Conservation (phyloP, 2,329 filamentous ascomycete species). For the Penicillium sp. region DNA sequence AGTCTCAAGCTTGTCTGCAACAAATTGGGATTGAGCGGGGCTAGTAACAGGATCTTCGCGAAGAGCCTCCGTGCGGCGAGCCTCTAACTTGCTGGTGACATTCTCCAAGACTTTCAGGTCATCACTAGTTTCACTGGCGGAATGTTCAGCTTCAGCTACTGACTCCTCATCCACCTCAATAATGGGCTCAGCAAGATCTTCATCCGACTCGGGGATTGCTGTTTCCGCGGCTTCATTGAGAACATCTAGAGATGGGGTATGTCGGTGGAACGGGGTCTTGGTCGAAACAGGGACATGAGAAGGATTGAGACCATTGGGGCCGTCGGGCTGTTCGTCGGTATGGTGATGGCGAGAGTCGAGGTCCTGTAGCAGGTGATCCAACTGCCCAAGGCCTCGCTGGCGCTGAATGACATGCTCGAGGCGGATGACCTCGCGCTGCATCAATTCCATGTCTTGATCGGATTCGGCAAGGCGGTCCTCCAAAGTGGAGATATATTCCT, state of each 20-base stretch:
- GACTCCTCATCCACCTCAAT: conserved; percentile 33
- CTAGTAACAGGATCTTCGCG: conserved; percentile 62
- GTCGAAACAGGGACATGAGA: conserved; percentile 18
- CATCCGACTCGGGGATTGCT: conserved; percentile 51
- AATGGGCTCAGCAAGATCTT: conserved; percentile 42
- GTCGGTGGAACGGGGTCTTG: conserved; percentile 32
- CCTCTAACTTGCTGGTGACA: conserved; percentile 33
- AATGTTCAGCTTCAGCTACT: conserved; percentile 20
- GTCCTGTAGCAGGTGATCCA: conserved; percentile 90
- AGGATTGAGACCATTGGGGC: conserved; percentile 19
- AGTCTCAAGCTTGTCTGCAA: conserved; percentile 88
- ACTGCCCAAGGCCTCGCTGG: conserved; percentile 89
- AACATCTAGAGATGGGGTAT: conserved; percentile 45
- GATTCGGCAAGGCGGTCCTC: conserved; percentile 94
- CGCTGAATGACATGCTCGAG: conserved; percentile 94
- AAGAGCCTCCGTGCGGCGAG: conserved; percentile 24
- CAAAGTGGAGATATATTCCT: conserved; percentile 96
- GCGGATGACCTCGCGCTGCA: conserved; percentile 94
- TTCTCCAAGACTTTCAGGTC: conserved; percentile 44
- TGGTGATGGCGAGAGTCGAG: conserved; percentile 74
- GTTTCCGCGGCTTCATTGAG: conserved; percentile 51
- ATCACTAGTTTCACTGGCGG: conserved; percentile 30
- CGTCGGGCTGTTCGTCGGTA: conserved; percentile 37
- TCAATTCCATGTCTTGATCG: conserved; percentile 92
- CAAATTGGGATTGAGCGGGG: conserved; percentile 80